Evolutionary conservation across 2,329 filamentous ascomycete species (phyloP).

Genomic region (Ophiosphaerella herpotricha): DNA sequence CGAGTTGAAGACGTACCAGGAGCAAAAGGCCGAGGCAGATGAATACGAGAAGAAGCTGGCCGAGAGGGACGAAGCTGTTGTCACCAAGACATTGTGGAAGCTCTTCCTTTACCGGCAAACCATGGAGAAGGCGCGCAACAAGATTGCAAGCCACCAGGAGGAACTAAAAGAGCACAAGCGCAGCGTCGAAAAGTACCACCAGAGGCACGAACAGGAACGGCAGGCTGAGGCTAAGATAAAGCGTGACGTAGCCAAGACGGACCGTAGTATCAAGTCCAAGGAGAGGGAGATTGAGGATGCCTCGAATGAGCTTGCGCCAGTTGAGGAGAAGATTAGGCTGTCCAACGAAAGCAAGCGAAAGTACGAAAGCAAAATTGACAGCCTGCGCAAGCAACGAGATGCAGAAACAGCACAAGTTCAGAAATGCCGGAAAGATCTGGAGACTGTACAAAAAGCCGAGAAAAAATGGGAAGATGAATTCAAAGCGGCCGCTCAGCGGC

Average conservation of each 20-base stretch:
- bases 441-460: conserved; percentile 85
- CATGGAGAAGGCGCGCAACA: conserved; percentile 87
- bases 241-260: conserved; percentile 78
- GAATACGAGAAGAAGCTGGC: conserved; percentile 89
- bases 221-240: conserved; percentile 79
- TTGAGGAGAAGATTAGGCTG: conserved; percentile 86
- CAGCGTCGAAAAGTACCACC: conserved; percentile 83
- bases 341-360: conserved; percentile 72
- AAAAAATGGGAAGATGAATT: conserved; percentile 87
- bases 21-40: conserved; percentile 95
- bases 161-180: conserved; percentile 91
- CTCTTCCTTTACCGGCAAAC: conserved; percentile 91
- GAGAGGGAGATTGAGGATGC: conserved; percentile 87
- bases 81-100: conserved; percentile 95
- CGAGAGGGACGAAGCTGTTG: conserved; percentile 86
- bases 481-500: conserved; percentile 80
- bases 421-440: conserved; percentile 79
- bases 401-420: conserved; percentile 70
- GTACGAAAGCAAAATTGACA: conserved; percentile 69
- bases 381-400: conserved; percentile 76
- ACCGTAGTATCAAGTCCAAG: conserved; percentile 82
- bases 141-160: conserved; percentile 92
- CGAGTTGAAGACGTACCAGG: conserved; percentile 96
- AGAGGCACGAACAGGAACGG: conserved; percentile 77
- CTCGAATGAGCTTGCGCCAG: conserved; percentile 81